Conservation (phyloP, 208 protist genomes). For the Trypanosoma caninum region DNA sequence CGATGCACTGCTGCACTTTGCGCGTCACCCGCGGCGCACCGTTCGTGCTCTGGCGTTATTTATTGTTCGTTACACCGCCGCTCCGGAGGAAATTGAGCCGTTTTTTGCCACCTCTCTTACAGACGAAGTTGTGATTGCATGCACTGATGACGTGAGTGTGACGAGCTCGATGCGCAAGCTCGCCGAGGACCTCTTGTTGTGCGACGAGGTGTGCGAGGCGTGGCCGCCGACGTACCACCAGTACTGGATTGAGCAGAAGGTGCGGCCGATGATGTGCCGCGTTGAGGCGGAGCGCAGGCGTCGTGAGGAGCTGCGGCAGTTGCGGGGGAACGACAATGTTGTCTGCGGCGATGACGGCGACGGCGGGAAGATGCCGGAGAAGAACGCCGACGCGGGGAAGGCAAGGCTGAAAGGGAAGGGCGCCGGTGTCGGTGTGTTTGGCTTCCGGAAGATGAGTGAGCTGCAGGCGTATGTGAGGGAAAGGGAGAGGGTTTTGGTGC, state of each 20-base stretch:
- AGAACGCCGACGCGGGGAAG: neutral
- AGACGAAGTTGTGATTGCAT: slow-evolving; percentile 73
- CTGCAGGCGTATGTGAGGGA: slow-evolving; percentile 27
- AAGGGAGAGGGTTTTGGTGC: slow-evolving; percentile 46
- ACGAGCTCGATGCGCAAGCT: slow-evolving; percentile 60
- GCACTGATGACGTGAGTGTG: slow-evolving; percentile 41
- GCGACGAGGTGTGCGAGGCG: slow-evolving; percentile 77
- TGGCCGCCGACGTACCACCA: slow-evolving; percentile 59
- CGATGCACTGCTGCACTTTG: slow-evolving; percentile 53
- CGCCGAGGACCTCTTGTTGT: slow-evolving; percentile 42
- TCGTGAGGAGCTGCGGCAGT: slow-evolving; percentile 18
- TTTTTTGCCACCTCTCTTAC: slow-evolving; percentile 55
- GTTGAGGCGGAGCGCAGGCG: slow-evolving; percentile 40
- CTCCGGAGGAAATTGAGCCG: slow-evolving; percentile 66
- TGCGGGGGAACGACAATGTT: neutral
- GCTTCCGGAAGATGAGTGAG: slow-evolving; percentile 57
- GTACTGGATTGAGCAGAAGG: slow-evolving; percentile 43
- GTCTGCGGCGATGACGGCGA: neutral
- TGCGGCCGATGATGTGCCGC: slow-evolving; percentile 40
- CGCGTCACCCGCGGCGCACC: slow-evolving; percentile 63
- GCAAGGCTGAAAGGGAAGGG: slow-evolving; percentile 14
- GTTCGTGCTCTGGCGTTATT: slow-evolving; percentile 72
- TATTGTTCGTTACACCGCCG: slow-evolving; percentile 59
- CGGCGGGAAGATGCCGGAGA: neutral
- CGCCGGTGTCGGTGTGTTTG: slow-evolving; percentile 51